Percentiles rank a stretch among this genome's conserved stretches.
Conservation (phyloP, 352 stramenopile species). For the Pythium aristosporum region DNA sequence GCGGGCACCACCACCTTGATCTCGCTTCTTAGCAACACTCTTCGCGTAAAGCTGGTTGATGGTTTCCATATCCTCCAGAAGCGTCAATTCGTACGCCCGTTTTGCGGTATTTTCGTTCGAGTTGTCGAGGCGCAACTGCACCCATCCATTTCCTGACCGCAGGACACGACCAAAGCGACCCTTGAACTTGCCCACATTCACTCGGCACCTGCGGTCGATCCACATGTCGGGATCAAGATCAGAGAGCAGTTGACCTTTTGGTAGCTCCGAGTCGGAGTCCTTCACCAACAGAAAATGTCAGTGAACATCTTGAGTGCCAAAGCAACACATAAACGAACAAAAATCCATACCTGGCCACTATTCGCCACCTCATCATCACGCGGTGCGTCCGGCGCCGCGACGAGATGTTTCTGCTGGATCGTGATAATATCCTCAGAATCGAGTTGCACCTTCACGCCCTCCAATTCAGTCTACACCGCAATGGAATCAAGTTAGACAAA, state of each 20-base stretch:
- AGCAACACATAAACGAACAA: background rate
- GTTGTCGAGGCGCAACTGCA: slow-evolving; percentile 80
- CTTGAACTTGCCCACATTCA: slow-evolving; percentile 90
- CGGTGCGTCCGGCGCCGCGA: slow-evolving; percentile 31
- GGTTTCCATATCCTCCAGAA: slow-evolving; percentile 80
- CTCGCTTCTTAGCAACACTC: slow-evolving; percentile 54
- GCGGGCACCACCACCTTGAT: slow-evolving; percentile 33
- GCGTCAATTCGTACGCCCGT: slow-evolving; percentile 82
- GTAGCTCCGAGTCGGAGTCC: slow-evolving; percentile 27
- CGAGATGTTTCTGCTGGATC: slow-evolving; percentile 55
- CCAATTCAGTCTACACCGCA: slow-evolving; percentile 19
- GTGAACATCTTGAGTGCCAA: background rate
- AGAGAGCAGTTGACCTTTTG: slow-evolving; percentile 69
- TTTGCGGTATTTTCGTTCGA: slow-evolving; percentile 87
- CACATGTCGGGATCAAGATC: slow-evolving; percentile 86
- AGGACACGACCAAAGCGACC: slow-evolving; percentile 69
- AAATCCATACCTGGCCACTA: slow-evolving; percentile 16
- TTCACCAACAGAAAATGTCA: background rate
- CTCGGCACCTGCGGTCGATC: slow-evolving; percentile 83
- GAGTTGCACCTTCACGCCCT: slow-evolving; percentile 52
- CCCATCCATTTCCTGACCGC: slow-evolving; percentile 87
- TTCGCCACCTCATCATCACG: slow-evolving; percentile 33
- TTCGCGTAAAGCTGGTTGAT: slow-evolving; percentile 79
- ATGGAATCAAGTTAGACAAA: background rate
- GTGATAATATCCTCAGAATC: slow-evolving; percentile 56